Percentiles rank a stretch among this genome's conserved stretches.
These are phyloP conservation scores for Vitis hybrid DNA, from an alignment of 177 flowering plant genomes.

Conservation along the genomic window DNA sequence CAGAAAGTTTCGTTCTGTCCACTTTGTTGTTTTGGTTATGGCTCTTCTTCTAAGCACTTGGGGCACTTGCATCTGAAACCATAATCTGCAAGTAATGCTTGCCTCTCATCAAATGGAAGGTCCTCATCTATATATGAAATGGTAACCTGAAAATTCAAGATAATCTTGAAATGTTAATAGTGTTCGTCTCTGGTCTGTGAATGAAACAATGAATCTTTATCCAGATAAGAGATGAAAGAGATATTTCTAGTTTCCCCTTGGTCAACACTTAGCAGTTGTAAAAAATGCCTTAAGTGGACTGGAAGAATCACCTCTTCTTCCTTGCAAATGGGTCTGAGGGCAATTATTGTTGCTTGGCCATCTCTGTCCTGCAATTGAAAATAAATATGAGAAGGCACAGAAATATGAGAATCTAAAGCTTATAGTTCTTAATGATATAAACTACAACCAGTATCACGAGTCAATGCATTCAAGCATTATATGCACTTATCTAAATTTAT, in stretches of 20 bases:
- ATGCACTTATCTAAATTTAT: too few relatives aligned
- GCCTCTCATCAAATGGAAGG: slow-evolving; percentile 74
- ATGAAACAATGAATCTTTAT: neutral
- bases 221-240: too few relatives aligned
- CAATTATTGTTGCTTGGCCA: slow-evolving; percentile 87
- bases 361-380: slow-evolving; percentile 75
- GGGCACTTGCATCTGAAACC: slow-evolving; percentile 83
- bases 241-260: neutral
- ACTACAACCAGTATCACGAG: too few relatives aligned
- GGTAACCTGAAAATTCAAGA: slow-evolving; percentile 62
- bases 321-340: slow-evolving; percentile 48
- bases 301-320: slow-evolving; percentile 80
- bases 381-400: neutral
- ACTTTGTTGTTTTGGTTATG: neutral
- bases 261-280: neutral
- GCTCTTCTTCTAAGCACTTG: slow-evolving; percentile 57
- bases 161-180: neutral
- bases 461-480: too few relatives aligned
- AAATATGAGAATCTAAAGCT: too few relatives aligned
- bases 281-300: neutral
- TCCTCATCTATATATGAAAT: slow-evolving; percentile 94
- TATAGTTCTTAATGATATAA: too few relatives aligned
- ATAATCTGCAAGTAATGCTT: slow-evolving; percentile 79
- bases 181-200: neutral
- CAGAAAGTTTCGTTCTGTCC: too few relatives aligned